These are phyloP conservation scores for Wickerhamomyces bisporus DNA, from an alignment of 805 yeast genomes.

Conservation along the genomic window DNA sequence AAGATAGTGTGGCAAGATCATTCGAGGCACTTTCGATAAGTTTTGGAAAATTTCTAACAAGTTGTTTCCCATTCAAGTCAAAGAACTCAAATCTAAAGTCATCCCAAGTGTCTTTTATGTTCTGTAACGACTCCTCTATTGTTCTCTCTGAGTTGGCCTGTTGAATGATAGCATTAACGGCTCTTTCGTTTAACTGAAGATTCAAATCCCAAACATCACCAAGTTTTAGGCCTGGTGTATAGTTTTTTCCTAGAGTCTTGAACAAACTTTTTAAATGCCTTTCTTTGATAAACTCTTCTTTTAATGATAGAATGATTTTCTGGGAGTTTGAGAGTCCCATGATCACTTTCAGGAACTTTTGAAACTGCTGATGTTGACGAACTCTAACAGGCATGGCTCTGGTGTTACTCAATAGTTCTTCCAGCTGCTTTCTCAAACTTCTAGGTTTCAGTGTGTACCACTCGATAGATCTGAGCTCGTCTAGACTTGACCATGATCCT, in stretches of 20 bases:
- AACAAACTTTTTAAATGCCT: conserved; percentile 64
- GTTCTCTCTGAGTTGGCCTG: conserved; percentile 71
- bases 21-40: conserved; percentile 54
- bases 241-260: conserved; percentile 22
- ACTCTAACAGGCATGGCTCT: conserved; percentile 52
- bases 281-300: conserved; percentile 49
- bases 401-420: conserved; percentile 40
- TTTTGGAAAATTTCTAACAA: conserved; percentile 65
- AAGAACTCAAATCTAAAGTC: conserved; percentile 45
- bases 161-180: conserved; percentile 43
- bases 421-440: conserved; percentile 42
- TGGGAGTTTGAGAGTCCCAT: conserved; percentile 27
- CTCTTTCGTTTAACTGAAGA: conserved; percentile 37
- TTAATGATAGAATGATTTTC: conserved; percentile 37
- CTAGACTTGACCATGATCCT: conserved; percentile 42
- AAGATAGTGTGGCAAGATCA: conserved; percentile 54
- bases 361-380: conserved; percentile 66
- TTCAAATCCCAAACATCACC: conserved; percentile 57
- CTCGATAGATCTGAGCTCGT: conserved; percentile 31
- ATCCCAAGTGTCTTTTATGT: conserved; percentile 55
- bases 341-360: conserved; percentile 43
- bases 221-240: conserved; percentile 10
- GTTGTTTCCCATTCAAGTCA: conserved; percentile 44
- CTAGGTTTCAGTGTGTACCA: conserved; percentile 51
- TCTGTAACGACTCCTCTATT: conserved; percentile 50